Evolutionary conservation across 23 red algal genomes (phyloP), one percentile per base, ranked within the genome.

Genomic region (Gracilaria caudata): DNA sequence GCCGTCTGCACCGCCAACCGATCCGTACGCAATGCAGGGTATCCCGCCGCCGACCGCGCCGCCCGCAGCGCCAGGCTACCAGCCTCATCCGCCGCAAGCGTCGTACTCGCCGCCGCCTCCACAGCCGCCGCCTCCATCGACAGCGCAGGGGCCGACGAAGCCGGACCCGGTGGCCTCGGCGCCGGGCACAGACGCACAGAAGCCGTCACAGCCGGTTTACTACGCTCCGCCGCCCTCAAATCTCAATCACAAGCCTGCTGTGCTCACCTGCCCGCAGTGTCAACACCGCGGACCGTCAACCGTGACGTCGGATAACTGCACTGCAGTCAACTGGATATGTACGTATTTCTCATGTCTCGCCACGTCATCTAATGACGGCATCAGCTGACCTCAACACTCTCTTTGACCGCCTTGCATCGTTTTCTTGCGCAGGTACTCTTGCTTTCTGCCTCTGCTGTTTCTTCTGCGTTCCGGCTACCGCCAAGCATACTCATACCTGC

Each of bases 251-350:
- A 68, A 68, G 9, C 64, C 64, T 23, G 64, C 34, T 3, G 64
- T 68, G 19, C 23, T 68, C 26, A 7, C 26, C 30, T 68, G 64
- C 64, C 34, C 64, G 64, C 64, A 68, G 64, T 68, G 64, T 25
- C 4, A 68, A 8, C 64, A 68, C 30, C 64, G 64, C 30, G 64
- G 64, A 34, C 64, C 64, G 64, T 35, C 64, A 2, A 35, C 26
- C 26, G 64, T 68, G 30, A 35, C 64, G 30, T 68, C 64, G 14
- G 64, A 68, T 25, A 68, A 68, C 19, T 68, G 64, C 64, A 68
- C 64, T 23, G 64, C 64, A 3, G 26, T 68, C 30, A 68, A 68
- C 64, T 68, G 64, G 64, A 68, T 68, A 10, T 68, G 64, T 68
- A 35, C 64, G 64, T 68, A 34, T 35, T 35, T 35, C 28, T 14